Evolutionary conservation across 495 filamentous ascomycete species (phyloP).

Genomic region (Daldinia childiae): DNA sequence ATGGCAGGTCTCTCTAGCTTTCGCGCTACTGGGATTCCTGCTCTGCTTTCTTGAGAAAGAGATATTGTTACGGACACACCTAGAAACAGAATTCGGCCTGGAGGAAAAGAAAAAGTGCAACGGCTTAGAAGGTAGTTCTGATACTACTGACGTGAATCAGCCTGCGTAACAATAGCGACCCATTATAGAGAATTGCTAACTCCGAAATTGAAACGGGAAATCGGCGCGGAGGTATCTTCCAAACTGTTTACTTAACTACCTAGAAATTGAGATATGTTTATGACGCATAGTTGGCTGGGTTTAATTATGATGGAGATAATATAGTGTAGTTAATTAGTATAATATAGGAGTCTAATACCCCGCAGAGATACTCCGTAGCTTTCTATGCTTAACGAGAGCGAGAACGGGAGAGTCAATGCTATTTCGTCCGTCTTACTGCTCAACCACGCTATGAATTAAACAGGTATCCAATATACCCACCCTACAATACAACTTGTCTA

Average conservation of each 20-base stretch:
- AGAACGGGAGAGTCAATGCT: not conserved
- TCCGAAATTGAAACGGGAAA: not conserved
- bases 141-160: not conserved
- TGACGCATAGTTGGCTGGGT: no score
- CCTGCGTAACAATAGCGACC: not conserved
- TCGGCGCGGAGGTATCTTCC: no score
- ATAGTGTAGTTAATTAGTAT: not conserved
- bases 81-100: no score
- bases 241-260: no score
- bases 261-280: no score
- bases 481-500: no score
- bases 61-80: no score
- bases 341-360: not conserved
- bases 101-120: no score
- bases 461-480: not conserved
- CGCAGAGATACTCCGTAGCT: not conserved
- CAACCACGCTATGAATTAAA: not conserved
- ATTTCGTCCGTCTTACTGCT: not conserved
- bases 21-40: not conserved
- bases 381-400: not conserved
- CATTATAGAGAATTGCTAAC: not conserved
- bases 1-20: slow-evolving; percentile 17
- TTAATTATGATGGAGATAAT: not conserved
- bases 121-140: no score
- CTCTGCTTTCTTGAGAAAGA: slow-evolving; percentile 18